These are phyloP conservation scores for Tetrapisispora taiwanensis DNA, from an alignment of 805 yeast species.

Conservation along the genomic window DNA sequence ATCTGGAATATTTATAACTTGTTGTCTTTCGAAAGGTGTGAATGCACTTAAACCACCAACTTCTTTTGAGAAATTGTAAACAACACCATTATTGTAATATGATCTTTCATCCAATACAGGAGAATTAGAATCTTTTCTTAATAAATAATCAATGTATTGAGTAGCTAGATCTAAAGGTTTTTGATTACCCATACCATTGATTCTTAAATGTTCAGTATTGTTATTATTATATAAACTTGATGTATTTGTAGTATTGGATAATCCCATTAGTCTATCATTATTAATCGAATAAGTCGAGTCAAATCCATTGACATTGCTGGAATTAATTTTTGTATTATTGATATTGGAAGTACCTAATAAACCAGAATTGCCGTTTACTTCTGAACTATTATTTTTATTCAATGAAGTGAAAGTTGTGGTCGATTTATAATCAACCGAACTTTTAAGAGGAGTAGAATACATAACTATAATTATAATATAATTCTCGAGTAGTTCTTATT, in stretches of 20 bases:
- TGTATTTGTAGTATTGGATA: not conserved
- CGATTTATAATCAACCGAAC: slow-evolving; percentile 21
- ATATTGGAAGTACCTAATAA: not conserved
- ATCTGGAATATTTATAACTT: slow-evolving; percentile 68
- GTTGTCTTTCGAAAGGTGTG: slow-evolving; percentile 68
- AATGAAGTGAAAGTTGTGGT: slow-evolving; percentile 4
- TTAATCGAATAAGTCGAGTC: not conserved
- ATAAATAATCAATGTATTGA: slow-evolving; percentile 49
- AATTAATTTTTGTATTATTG: not conserved
- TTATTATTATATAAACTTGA: not conserved
- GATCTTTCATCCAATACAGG: slow-evolving; percentile 41
- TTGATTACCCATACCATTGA: slow-evolving; percentile 25
- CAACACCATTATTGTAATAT: slow-evolving; percentile 45
- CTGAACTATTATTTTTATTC: not conserved
- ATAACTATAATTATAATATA: slow-evolving; percentile 9
- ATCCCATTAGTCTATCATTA: not conserved
- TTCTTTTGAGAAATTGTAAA: slow-evolving; percentile 55
- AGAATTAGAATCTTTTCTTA: slow-evolving; percentile 50
- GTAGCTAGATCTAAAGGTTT: slow-evolving; percentile 45
- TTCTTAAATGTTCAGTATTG: slow-evolving; percentile 25
- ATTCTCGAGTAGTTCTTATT: too few species aligned
- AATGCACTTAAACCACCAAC: slow-evolving; percentile 38
- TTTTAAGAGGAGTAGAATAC: slow-evolving; percentile 29
- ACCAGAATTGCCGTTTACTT: not conserved
- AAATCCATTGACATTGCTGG: not conserved